Base-by-base conservation (phyloP, 192 early-diverging fungal genomes). In the Coemansia sp. region DNA sequence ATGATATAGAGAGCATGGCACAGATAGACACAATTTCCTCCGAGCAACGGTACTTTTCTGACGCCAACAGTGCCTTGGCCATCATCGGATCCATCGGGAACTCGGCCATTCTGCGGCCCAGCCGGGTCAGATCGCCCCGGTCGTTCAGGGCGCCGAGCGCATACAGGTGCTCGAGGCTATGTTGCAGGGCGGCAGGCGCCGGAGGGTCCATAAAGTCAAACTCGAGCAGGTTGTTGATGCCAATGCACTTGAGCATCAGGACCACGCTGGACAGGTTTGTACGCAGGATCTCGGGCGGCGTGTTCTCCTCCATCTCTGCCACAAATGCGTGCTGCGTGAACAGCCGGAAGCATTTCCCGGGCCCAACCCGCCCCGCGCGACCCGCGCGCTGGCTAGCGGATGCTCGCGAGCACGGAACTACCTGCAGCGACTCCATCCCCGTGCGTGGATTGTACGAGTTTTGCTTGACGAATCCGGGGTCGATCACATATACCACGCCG, bases 171-270 rank as follows among this genome's bases (percentile, higher is more conserved):
- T 92, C 92, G 53, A 99, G 76, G 14, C 95, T 91, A 6, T 86
- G 86, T 48, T 96, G 88, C 53, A 99, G 56, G 7, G 91, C 91
- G 26, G 93, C 87, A 4, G 92, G 82, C 6, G 90, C 88, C 17
- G 96, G 96, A 25, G 95, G 92, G 66, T 99, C 96, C 87, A 99
- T 88, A 66, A 97, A 99, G 42, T 92, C 94, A 79, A 99, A 99
- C 41, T 91, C 87, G 18, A 99, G 67, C 32, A 99, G 75, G 47
- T 99, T 91, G 54, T 96, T 91, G 67, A 99, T 95, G 16, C 94
- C 95, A 56, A 99, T 83, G 44, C 88, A 89, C 73, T 97, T 98
- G 46, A 99, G 80, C 44, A 80, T 80, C 38, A 99, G 64, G 16
- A 98, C 94, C 2, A 89, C 89, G 48, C 85, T 89, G 7, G 83